Percentiles rank a stretch among this genome's conserved stretches.
Conservation (phyloP, 257 asterid species). For the Solanum medicagineum region DNA sequence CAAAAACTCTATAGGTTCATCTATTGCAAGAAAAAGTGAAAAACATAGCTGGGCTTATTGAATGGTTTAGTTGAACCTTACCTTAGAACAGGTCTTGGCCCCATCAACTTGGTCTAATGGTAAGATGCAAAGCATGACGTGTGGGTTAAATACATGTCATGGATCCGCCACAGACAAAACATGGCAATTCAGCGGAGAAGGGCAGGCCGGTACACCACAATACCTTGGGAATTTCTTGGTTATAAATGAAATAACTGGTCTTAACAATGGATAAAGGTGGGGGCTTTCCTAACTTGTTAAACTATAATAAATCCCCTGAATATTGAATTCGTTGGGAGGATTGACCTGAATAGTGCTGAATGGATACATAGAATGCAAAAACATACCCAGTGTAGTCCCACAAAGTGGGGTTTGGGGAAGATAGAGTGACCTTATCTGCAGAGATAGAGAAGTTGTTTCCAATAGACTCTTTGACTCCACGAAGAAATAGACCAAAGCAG, state of each 20-base stretch:
- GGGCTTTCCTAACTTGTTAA: background rate
- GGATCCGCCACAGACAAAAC: background rate
- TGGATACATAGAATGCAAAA: background rate
- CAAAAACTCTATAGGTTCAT: background rate
- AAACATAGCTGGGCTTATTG: background rate
- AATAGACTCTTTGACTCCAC: background rate
- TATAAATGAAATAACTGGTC: background rate
- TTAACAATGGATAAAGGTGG: background rate
- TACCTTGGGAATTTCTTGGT: background rate
- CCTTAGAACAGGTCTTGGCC: background rate
- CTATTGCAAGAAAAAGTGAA: background rate
- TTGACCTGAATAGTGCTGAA: background rate
- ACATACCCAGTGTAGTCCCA: too few relatives aligned
- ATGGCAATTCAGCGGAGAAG: background rate
- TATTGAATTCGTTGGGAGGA: background rate
- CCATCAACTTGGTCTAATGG: background rate
- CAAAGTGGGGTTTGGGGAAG: background rate
- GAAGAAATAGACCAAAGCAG: background rate
- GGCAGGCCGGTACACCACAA: background rate
- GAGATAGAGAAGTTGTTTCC: background rate
- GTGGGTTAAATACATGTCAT: background rate
- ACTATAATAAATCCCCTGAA: background rate
- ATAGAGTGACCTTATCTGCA: background rate
- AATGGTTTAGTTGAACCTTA: background rate
- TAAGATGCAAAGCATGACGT: background rate